Evolutionary conservation across 2,329 filamentous ascomycete genomes (phyloP).

Genomic region (Phialophora macrospora): DNA sequence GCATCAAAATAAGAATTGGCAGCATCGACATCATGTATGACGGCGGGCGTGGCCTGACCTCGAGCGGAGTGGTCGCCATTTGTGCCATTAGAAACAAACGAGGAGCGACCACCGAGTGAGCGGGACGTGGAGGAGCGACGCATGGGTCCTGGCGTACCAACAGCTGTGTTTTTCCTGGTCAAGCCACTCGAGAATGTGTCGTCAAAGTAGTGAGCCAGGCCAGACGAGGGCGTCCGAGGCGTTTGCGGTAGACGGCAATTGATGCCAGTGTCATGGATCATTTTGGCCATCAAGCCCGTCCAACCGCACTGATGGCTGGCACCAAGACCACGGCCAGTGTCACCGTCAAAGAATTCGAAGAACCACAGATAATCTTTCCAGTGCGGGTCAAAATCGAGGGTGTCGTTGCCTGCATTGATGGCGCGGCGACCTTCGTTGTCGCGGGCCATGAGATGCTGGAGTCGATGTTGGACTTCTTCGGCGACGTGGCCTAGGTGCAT

Average conservation of each 20-base stretch:
- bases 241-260: conserved; percentile 92
- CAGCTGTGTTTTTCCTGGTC: conserved; percentile 42
- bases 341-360: conserved; percentile 96
- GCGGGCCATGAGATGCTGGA: conserved; percentile 88
- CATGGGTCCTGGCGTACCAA: conserved; percentile 36
- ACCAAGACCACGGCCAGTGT: conserved; percentile 84
- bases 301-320: conserved; percentile 95
- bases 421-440: conserved; percentile 84
- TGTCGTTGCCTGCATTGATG: conserved; percentile 82
- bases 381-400: conserved; percentile 86
- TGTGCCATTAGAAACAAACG: conserved; percentile 48
- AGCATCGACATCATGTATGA: conserved; percentile 49
- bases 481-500: conserved; percentile 96
- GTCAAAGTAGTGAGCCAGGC: conserved; percentile 93
- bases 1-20: conserved; percentile 45
- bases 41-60: conserved; percentile 11
- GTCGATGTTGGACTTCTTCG: conserved; percentile 90
- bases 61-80: conserved; percentile 60
- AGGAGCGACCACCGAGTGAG: conserved; percentile 82
- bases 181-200: conserved; percentile 73
- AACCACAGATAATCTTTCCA: conserved; percentile 97
- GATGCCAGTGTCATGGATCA: conserved; percentile 95
- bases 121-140: conserved; percentile 65
- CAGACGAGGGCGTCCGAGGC: conserved; percentile 80
- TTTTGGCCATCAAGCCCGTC: conserved; percentile 92